Conservation (phyloP, 495 filamentous ascomycete species). For the Rostrohypoxylon terebratum region DNA sequence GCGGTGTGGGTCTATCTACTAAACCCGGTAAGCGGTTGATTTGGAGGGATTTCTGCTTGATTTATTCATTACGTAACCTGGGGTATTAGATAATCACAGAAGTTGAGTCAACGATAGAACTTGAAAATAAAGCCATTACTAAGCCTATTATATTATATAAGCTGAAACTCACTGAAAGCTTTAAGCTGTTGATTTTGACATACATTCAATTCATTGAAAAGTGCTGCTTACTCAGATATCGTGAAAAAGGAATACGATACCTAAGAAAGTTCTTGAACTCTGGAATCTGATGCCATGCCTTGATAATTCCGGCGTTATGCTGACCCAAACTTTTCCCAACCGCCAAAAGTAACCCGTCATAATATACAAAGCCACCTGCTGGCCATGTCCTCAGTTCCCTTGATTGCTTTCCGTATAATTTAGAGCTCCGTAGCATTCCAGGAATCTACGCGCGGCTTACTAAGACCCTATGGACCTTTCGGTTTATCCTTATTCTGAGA, state of each 20-base stretch:
- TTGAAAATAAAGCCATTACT: not conserved
- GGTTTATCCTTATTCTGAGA: conserved; percentile 55
- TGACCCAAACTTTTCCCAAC: not conserved
- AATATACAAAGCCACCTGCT: conserved; percentile 2
- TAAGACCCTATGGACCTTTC: conserved; percentile 26
- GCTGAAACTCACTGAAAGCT: not conserved
- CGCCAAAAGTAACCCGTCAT: not conserved
- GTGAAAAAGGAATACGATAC: not conserved
- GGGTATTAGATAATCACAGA: not conserved
- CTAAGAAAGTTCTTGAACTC: not conserved
- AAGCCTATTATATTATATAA: not conserved
- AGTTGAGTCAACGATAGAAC: too few species aligned
- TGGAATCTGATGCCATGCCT: not conserved
- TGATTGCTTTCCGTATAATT: not conserved
- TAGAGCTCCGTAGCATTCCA: not conserved
- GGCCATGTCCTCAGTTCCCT: not conserved
- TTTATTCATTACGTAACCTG: conserved; percentile 32
- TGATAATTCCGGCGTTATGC: not conserved
- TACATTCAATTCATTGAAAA: not conserved
- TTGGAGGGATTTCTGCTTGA: conserved; percentile 37
- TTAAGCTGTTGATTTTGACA: not conserved
- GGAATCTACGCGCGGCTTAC: not conserved
- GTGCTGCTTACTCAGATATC: too few species aligned
- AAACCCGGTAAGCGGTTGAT: conserved; percentile 20
- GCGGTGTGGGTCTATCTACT: conserved; percentile 5